Evolutionary conservation across 2,329 filamentous ascomycete species (phyloP), one percentile per base, ranked within the genome.

Genomic region (Colletotrichum trifolii): DNA sequence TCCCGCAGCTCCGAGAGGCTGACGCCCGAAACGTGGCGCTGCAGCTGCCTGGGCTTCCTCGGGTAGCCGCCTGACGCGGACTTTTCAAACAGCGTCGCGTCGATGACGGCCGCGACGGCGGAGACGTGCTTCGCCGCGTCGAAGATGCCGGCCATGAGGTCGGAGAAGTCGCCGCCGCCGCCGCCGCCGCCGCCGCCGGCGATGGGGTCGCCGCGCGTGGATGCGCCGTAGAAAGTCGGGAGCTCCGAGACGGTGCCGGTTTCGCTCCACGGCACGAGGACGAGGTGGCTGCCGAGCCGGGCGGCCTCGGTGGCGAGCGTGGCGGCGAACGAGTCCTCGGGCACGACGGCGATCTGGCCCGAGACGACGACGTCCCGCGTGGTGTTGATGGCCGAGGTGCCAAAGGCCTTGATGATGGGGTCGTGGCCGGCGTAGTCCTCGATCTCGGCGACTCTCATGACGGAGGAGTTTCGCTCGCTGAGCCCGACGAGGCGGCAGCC

Each of bases 191-290:
- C 54, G 35, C 54, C 54, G 13, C 43, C 47, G 15, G 54, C 40
- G 43, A 57, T 33, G 0, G 54, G 54, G 36, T 48, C 54, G 7
- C 54, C 54, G 8, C 54, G 45, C 6, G 45, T 57, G 6, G 54
- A 53, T 3, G 60, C 62, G 39, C 56, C 60, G 39, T 50, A 65
- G 38, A 60, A 65, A 1, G 62, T 60, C 1, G 52, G 62, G 4
- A 64, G 2, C 53, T 81, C 80, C 42, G 88, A 85, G 63, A 91
- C 84, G 55, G 86, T 87, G 15, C 91, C 91, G 2, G 87, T 88
- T 71, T 94, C 91, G 70, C 89, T 92, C 93, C 93, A 96, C 0
- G 92, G 92, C 6, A 96, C 84, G 3, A 96, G 80, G 2, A 94
- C 83, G 43, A 92, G 83, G 68, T 92, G 89, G 0, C 88, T 86